Evolutionary conservation across 345 rosid genomes (phyloP).

Genomic region (Hirschfeldia incana): DNA sequence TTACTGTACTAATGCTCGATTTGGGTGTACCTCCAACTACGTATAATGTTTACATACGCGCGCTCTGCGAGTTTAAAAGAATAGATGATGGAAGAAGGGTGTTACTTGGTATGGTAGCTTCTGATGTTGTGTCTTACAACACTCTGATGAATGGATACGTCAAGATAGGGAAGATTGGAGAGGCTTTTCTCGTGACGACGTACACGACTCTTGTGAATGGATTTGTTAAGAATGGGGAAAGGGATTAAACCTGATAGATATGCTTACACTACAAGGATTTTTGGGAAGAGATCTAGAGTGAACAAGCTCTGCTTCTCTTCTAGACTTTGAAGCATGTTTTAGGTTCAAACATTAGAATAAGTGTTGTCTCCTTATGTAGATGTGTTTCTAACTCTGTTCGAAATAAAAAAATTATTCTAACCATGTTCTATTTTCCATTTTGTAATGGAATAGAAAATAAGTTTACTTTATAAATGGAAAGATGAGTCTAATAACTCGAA

Average conservation of each 20-base stretch:
- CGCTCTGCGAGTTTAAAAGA: conserved; percentile 55
- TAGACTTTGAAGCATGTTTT: conserved; percentile 25
- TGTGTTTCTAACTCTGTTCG: background rate
- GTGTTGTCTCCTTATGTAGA: background rate
- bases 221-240: no score
- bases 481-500: background rate
- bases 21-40: conserved; percentile 52
- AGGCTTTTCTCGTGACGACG: conserved; percentile 33
- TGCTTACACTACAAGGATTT: background rate
- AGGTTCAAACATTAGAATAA: background rate
- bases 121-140: conserved; percentile 70
- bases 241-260: no score
- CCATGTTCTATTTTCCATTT: background rate
- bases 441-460: background rate
- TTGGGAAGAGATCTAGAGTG: conserved; percentile 12
- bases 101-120: conserved; percentile 47
- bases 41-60: conserved; percentile 50
- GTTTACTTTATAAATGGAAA: background rate
- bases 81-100: conserved; percentile 50
- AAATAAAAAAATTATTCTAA: background rate
- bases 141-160: conserved; percentile 62
- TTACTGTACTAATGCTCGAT: conserved; percentile 45
- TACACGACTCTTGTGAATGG: no score
- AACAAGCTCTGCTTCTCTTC: conserved; percentile 24
- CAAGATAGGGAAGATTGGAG: conserved; percentile 50